A percentile compares a stretch with the other conserved stretches of the same genome.
These are phyloP conservation scores for Diversispora epigaea DNA, from an alignment of 192 early-diverging fungal genomes.

Conservation along the genomic window DNA sequence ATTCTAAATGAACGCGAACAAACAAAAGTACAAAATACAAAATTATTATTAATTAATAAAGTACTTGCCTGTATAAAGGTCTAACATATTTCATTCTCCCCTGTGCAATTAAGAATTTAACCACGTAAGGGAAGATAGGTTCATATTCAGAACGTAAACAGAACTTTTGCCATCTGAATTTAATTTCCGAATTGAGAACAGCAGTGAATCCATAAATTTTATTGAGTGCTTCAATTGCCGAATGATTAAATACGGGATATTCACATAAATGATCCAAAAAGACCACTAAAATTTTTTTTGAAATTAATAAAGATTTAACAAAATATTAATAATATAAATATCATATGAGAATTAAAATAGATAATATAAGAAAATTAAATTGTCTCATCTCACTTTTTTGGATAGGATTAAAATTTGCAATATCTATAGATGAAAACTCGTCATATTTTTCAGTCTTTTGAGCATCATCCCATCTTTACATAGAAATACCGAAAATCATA, in stretches of 20 bases:
- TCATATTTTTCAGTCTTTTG: constrained; percentile 47
- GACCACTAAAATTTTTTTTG: constrained; percentile 52
- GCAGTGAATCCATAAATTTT: constrained; percentile 66
- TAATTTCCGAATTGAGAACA: constrained; percentile 81
- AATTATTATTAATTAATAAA: not conserved
- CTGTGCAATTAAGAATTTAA: constrained; percentile 78
- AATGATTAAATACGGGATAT: constrained; percentile 55
- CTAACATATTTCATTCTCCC: constrained; percentile 94
- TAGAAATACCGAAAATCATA: too few relatives aligned
- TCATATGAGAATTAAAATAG: not conserved
- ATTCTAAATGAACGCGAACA: too few relatives aligned
- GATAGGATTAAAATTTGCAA: constrained; percentile 68
- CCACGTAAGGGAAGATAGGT: constrained; percentile 71
- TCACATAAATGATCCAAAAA: constrained; percentile 79
- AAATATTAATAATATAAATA: too few relatives aligned
- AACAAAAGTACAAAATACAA: too few relatives aligned
- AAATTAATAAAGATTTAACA: too few relatives aligned
- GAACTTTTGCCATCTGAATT: constrained; percentile 85
- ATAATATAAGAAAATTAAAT: not conserved
- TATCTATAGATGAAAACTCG: constrained; percentile 60
- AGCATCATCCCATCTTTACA: constrained; percentile 60
- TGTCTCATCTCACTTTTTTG: constrained; percentile 56
- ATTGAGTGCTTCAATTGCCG: constrained; percentile 68
- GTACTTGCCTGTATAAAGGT: constrained; percentile 67
- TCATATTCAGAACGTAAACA: constrained; percentile 76